These are phyloP conservation scores for Pinus taeda DNA, from an alignment of 75 land plant species.

Conservation along the genomic window DNA sequence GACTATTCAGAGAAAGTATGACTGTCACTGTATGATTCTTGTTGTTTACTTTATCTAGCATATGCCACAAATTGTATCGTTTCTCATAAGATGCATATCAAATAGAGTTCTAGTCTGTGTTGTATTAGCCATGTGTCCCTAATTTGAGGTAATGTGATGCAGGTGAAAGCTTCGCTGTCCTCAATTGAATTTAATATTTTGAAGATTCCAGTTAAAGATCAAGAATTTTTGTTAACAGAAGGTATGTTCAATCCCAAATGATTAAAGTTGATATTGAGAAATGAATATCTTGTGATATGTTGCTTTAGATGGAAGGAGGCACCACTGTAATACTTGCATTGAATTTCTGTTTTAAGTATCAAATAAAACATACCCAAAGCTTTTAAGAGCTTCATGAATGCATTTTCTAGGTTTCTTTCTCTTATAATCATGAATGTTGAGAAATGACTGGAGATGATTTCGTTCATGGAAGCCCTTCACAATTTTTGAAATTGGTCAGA, in stretches of 20 bases:
- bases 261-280: neutral
- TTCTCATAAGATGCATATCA: neutral
- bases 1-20: constrained; percentile 65
- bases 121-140: neutral
- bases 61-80: neutral
- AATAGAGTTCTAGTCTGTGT: neutral
- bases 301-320: neutral
- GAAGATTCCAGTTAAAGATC: constrained; percentile 67
- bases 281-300: neutral
- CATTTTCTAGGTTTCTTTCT: neutral
- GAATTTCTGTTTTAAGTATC: neutral
- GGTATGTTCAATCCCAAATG: constrained; percentile 17
- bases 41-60: neutral
- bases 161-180: constrained; percentile 63
- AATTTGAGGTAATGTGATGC: constrained; percentile 3
- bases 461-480: too few relatives aligned
- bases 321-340: neutral
- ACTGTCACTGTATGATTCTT: neutral
- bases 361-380: neutral
- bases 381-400: neutral
- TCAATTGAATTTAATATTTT: constrained; percentile 52
- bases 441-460: too few relatives aligned
- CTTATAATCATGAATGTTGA: too few relatives aligned
- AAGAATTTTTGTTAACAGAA: constrained; percentile 24
- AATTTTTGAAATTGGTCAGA: too few relatives aligned